Evolutionary conservation across 805 yeast genomes (phyloP).

Genomic region (Kazachstania africana): DNA sequence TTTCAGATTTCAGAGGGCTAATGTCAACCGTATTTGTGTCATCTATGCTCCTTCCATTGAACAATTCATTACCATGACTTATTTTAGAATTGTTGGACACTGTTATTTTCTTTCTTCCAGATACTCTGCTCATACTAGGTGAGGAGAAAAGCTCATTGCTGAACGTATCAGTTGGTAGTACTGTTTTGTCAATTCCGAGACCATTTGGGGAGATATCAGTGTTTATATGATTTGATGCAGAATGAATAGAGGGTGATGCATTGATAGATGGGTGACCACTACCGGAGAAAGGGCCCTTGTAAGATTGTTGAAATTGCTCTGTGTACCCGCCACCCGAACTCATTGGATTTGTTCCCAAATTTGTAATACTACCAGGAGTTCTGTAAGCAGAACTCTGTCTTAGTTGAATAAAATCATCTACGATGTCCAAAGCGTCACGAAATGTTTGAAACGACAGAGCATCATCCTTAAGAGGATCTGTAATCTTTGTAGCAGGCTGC

Average conservation of each 20-base stretch:
- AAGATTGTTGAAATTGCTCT: conserved; percentile 21
- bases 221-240: background rate
- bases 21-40: conserved; percentile 5
- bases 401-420: conserved; percentile 30
- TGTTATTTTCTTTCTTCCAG: no score
- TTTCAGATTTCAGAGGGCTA: conserved; percentile 11
- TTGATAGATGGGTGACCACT: no score
- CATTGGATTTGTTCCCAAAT: conserved; percentile 18
- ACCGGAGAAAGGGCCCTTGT: conserved; percentile 9
- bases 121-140: conserved; percentile 7
- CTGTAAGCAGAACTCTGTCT: conserved; percentile 29
- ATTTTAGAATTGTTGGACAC: conserved; percentile 3
- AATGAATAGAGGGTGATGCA: no score
- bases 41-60: conserved; percentile 7
- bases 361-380: conserved; percentile 24
- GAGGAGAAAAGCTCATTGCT: conserved; percentile 9
- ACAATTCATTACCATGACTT: conserved; percentile 11
- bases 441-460: conserved; percentile 7
- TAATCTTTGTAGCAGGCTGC: conserved; percentile 29
- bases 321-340: conserved; percentile 25
- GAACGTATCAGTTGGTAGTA: conserved; percentile 8
- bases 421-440: conserved; percentile 27
- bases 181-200: conserved; percentile 5
- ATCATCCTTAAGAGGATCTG: conserved; percentile 5
- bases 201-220: conserved; percentile 7